Base-by-base conservation (phyloP, 106 monocot species). In the Posidonia australis region DNA sequence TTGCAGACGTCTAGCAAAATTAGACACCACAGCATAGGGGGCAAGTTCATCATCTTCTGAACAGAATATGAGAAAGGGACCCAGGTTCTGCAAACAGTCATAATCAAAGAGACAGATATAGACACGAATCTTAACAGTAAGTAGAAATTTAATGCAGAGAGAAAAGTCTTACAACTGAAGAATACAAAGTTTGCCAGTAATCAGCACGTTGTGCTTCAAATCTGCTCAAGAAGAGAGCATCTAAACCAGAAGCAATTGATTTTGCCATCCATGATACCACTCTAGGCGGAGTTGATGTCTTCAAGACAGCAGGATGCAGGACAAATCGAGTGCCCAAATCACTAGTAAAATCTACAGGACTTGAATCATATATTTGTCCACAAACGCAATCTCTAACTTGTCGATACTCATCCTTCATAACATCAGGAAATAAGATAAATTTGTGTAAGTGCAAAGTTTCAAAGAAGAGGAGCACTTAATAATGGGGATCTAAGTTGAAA, bases 341-440 rank as follows among this genome's bases (percentile, higher is more conserved):
- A 75, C 86, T 96, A 11, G 80, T 84, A 65, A 96, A 84, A 71
- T 96, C 94, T 44, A 90, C 67, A 22, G 94, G 94, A 76, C 76
- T 67, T 6, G 90, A 96, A 69, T 96, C 94, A 53, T 80, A 96
- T 60, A 96, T 80, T 74, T 90, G 94, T 54, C 94, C 94, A 71
- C 84, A 87, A 18, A 87, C 25, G 29, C 84, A 84, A 47, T 81
- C 82, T 63, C 73, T 82, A 47, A 96, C 66, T 6, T 80, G 61
- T 58, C 67, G 67, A 65, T 74, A 84, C 30, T 89, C 86, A 77
- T 84, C 90, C 90, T 96, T 75, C 55, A 74, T 16, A 65, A 51
- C 26, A 36, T 19, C 24, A 58, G 26, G 27, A 57, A 26, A 26
- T 11, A 56, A 56, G 23, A 10, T 24, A 9, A 21, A 45, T 45